Base-by-base conservation (phyloP, 1,284 basidiomycete genomes). In the Malassezia vespertilionis region DNA sequence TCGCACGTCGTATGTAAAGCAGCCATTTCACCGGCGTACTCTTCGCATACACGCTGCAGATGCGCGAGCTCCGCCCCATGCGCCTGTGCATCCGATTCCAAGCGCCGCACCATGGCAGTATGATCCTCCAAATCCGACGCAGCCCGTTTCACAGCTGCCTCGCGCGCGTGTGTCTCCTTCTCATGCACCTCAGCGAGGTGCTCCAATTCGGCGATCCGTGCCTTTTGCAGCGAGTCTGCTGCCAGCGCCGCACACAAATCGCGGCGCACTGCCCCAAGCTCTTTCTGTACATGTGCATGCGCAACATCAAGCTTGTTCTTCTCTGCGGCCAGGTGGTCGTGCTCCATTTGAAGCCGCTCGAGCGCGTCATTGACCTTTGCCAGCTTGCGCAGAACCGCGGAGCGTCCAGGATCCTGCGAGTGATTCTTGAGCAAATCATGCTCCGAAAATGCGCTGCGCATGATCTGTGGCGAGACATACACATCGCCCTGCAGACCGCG, bases 281-380 rank as follows among this genome's bases (percentile, higher is more conserved):
- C 22, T 6, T 40, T 31, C 37, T 41, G 23, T 10, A 50, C 24
- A 33, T 26, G n/a, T 26, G 12, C 17, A 30, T 21, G 26, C 12
- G 26, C 20, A 9, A 8, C 17, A 17, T 53, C 57, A 4, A 42
- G 44, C n/a, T 56, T 49, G 15, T 56, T 52, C 37, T 48, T 52
- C 34, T 55, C 47, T 8, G 46, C 24, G 0, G 33, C 9, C 1
- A 48, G 26, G 5, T 11, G 9, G 11, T 43, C 35, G 26, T 47
- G 35, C 17, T 48, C 45, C 12, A 15, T 18, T 21, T 53, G 44
- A 8, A 47, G 26, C 6, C 40, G 40, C 40, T 48, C 46, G 4
- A 47, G 28, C 12, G 33, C 33, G 12, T 40, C 46, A n/a, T 35
- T 31, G 8, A 36, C 38, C 24, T 33, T 26, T 12, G 31, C 35